These are phyloP conservation scores for Asterophora parasitica DNA, from an alignment of 768 basidiomycete genomes.

Conservation along the genomic window DNA sequence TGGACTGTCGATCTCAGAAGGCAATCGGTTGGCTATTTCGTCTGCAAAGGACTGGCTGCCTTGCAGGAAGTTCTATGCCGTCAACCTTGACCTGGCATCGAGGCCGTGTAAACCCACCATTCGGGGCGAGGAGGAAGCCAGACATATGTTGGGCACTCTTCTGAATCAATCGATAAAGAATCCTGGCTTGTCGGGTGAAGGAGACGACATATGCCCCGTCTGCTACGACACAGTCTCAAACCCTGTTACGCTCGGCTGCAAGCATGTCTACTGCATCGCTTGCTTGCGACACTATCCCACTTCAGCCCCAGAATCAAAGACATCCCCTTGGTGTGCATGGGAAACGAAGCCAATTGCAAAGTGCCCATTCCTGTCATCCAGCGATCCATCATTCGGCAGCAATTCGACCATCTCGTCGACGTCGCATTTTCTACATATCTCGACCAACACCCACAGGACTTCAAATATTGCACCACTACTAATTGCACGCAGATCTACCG, in stretches of 20 bases:
- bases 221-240: slow-evolving; percentile 43
- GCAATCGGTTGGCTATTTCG: slow-evolving; percentile 43
- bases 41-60: slow-evolving; percentile 42
- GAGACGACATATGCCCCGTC: slow-evolving; percentile 41
- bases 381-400: slow-evolving; percentile 41
- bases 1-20: slow-evolving; percentile 34
- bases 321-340: slow-evolving; percentile 66
- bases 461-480: slow-evolving; percentile 66
- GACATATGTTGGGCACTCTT: slow-evolving; percentile 39
- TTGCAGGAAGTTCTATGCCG: slow-evolving; percentile 50
- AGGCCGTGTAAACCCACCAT: slow-evolving; percentile 39
- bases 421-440: slow-evolving; percentile 53
- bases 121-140: slow-evolving; percentile 53
- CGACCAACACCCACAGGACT: slow-evolving; percentile 48
- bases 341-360: slow-evolving; percentile 50
- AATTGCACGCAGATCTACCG: slow-evolving; percentile 69
- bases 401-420: slow-evolving; percentile 51
- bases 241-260: slow-evolving; percentile 42
- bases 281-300: slow-evolving; percentile 46
- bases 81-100: slow-evolving; percentile 37
- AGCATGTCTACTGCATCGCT: slow-evolving; percentile 44
- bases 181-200: background rate
- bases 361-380: slow-evolving; percentile 47
- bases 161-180: slow-evolving; percentile 36
- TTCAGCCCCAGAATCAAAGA: slow-evolving; percentile 34